Evolutionary conservation across 805 yeast genomes (phyloP).

Genomic region (Metahyphopichia silvanorum): DNA sequence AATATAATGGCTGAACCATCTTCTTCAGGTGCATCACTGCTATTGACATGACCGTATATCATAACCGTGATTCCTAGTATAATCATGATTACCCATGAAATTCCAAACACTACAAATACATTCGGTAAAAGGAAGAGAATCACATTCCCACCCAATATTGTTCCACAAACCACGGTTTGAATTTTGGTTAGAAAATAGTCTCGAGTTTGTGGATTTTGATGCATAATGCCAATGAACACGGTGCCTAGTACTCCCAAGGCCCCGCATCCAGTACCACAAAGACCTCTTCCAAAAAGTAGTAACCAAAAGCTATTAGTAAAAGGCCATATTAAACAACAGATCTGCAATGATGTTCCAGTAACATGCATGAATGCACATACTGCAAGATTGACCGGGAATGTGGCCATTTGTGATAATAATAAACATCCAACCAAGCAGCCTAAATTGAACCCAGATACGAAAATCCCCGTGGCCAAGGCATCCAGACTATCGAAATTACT

Average conservation of each 20-base stretch:
- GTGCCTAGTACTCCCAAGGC: slow-evolving; percentile 20
- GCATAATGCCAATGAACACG: too few relatives aligned
- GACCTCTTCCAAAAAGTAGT: slow-evolving; percentile 18
- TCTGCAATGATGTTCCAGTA: background rate
- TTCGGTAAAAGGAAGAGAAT: too few relatives aligned
- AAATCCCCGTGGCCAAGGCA: slow-evolving; percentile 13
- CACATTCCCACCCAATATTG: slow-evolving; percentile 21
- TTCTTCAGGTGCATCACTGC: too few relatives aligned
- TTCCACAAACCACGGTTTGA: slow-evolving; percentile 20
- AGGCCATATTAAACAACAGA: slow-evolving; percentile 10
- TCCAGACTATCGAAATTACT: slow-evolving; percentile 3
- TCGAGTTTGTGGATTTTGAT: too few relatives aligned
- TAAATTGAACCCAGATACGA: slow-evolving; percentile 20
- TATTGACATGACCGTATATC: too few relatives aligned
- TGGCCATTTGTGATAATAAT: too few relatives aligned
- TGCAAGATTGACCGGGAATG: too few relatives aligned
- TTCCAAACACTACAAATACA: too few relatives aligned
- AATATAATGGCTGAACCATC: too few relatives aligned
- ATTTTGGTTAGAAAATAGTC: slow-evolving; percentile 17
- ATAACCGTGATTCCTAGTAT: too few relatives aligned
- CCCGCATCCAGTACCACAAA: slow-evolving; percentile 23
- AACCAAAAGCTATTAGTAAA: too few relatives aligned
- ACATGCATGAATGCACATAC: slow-evolving; percentile 2
- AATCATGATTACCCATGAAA: too few relatives aligned
- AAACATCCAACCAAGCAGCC: slow-evolving; percentile 21